phyloP scores from a whole-genome alignment of 169 alveolate species.

The Perkinsus chesapeaki region DNA sequence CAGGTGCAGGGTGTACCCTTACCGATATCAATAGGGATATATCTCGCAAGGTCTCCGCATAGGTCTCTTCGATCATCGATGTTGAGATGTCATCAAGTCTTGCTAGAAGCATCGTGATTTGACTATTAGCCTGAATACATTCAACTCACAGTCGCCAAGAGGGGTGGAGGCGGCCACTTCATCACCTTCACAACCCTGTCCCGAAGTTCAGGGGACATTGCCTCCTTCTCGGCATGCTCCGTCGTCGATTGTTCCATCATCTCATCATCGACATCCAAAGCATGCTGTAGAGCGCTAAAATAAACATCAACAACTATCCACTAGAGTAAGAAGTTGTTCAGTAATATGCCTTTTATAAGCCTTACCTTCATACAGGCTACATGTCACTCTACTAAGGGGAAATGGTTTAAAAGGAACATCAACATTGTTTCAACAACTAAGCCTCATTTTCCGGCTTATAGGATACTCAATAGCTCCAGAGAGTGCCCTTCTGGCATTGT shows the following conservation, averaged over 20 bases:
- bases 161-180: background rate
- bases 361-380: too few species aligned
- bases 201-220: background rate
- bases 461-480: too few species aligned
- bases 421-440: too few species aligned
- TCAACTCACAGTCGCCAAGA: background rate
- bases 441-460: too few species aligned
- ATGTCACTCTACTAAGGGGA: too few species aligned
- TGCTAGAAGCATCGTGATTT: background rate
- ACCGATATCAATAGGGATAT: background rate
- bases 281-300: background rate
- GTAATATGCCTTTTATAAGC: too few species aligned
- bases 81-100: background rate
- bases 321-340: too few species aligned
- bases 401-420: too few species aligned
- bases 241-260: background rate
- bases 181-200: background rate
- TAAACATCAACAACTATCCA: background rate
- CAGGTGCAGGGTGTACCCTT: background rate
- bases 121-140: background rate
- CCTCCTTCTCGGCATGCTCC: background rate
- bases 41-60: background rate
- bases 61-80: background rate
- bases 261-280: background rate
- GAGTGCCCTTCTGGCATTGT: too few species aligned